Evolutionary conservation across 2,329 filamentous ascomycete species (phyloP).

Genomic region (Aureobasidium leucospermi): DNA sequence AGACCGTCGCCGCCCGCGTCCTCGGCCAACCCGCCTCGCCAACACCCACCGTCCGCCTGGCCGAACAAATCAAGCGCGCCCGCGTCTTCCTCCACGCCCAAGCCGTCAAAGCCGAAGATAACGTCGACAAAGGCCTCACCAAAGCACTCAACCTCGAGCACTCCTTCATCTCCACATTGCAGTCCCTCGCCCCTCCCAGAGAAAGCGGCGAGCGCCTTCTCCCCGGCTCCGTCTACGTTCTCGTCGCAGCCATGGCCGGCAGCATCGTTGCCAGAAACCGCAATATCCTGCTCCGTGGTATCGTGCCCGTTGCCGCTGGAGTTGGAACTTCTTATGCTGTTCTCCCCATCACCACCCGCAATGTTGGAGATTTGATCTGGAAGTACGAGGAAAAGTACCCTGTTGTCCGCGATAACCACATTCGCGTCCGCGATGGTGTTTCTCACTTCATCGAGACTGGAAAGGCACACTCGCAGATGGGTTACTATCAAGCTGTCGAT

Average conservation of each 20-base stretch:
- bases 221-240: conserved; percentile 83
- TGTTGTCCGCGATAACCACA: conserved; percentile 71
- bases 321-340: conserved; percentile 76
- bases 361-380: conserved; percentile 81
- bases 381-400: conserved; percentile 87
- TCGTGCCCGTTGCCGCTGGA: conserved; percentile 71
- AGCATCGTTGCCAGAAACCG: conserved; percentile 85
- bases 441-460: conserved; percentile 65
- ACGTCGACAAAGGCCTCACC: conserved; percentile 75
- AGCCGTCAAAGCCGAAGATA: conserved; percentile 67
- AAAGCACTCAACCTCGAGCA: conserved; percentile 77
- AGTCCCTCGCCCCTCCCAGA: conserved; percentile 76
- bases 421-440: conserved; percentile 61
- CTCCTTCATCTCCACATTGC: conserved; percentile 81
- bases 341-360: conserved; percentile 82
- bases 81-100: conserved; percentile 75
- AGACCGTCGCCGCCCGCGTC: conserved; percentile 18
- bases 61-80: conserved; percentile 69
- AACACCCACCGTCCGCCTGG: conserved; percentile 83
- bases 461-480: conserved; percentile 64
- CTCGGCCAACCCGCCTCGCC: conserved; percentile 39
- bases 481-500: conserved; percentile 66
- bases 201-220: conserved; percentile 83
- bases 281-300: conserved; percentile 70
- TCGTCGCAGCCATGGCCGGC: conserved; percentile 91